Conservation (phyloP, 1,139 yeast species). For the Hemisphaericaspora subhashii region DNA sequence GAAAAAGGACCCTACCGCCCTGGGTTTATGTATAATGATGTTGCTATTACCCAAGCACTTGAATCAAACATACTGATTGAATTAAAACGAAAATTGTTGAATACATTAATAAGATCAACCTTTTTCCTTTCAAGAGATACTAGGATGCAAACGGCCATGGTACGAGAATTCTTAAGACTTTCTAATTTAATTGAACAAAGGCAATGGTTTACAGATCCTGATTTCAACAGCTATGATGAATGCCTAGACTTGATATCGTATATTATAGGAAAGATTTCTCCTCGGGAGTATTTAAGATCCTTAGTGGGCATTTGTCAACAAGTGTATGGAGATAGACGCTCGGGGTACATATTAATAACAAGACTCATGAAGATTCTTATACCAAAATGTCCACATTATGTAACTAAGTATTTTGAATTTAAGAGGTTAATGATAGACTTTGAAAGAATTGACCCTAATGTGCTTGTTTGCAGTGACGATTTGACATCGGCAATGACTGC, state of each 20-base stretch:
- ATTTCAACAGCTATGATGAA: slow-evolving; percentile 7
- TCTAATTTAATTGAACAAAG: slow-evolving; percentile 8
- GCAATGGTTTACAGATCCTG: slow-evolving; percentile 9
- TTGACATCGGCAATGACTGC: slow-evolving; percentile 34
- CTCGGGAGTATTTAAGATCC: not conserved
- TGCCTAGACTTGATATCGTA: slow-evolving; percentile 2
- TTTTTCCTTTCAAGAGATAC: not conserved
- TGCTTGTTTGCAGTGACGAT: slow-evolving; percentile 20
- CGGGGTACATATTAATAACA: slow-evolving; percentile 9
- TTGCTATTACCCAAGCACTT: no score
- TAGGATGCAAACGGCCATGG: not conserved
- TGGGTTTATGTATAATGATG: no score
- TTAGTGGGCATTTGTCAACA: slow-evolving; percentile 6
- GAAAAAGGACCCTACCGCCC: no score
- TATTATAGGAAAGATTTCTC: slow-evolving; percentile 7
- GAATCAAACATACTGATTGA: no score
- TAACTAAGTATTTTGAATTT: slow-evolving; percentile 13
- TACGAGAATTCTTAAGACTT: not conserved
- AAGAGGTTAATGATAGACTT: slow-evolving; percentile 18
- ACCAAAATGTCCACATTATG: slow-evolving; percentile 7
- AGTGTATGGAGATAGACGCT: not conserved
- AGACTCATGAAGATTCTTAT: slow-evolving; percentile 9
- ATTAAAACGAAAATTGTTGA: no score
- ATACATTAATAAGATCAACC: not conserved
- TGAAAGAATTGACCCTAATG: not conserved